These are phyloP conservation scores for Platanthera zijinensis DNA, from an alignment of 106 monocot genomes.

Conservation along the genomic window DNA sequence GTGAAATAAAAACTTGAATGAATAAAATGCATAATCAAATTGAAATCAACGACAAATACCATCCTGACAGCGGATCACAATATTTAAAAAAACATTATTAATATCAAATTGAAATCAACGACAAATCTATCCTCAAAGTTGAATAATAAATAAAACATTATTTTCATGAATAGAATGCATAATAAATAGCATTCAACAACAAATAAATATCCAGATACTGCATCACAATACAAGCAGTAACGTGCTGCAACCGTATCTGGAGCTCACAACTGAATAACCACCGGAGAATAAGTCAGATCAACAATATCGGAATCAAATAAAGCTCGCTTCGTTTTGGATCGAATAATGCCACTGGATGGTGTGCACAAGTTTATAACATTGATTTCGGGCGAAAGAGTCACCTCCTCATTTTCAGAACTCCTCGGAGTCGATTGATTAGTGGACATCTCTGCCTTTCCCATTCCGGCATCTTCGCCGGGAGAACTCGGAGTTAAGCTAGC, in stretches of 20 bases:
- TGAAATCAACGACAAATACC: no score
- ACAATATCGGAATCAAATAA: conserved; percentile 23
- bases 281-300: conserved; percentile 73
- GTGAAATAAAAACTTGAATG: no score
- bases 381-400: conserved; percentile 13
- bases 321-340: conserved; percentile 15
- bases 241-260: not conserved
- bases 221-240: not conserved
- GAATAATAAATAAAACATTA: no score
- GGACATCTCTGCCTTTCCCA: not conserved
- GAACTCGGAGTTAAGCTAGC: not conserved
- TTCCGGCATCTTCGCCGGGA: conserved; percentile 7
- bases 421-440: not conserved
- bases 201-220: no score
- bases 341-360: conserved; percentile 31
- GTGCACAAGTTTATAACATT: conserved; percentile 54
- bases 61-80: no score
- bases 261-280: conserved; percentile 38
- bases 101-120: no score
- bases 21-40: no score
- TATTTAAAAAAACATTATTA: no score
- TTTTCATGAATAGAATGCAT: no score
- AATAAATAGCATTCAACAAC: no score
- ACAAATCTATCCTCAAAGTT: no score
- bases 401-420: not conserved